A percentile compares a stretch with the other conserved stretches of the same genome.
These are phyloP conservation scores for Phytophthora agathidicida DNA, from an alignment of 352 stramenopile species.

Conservation along the genomic window DNA sequence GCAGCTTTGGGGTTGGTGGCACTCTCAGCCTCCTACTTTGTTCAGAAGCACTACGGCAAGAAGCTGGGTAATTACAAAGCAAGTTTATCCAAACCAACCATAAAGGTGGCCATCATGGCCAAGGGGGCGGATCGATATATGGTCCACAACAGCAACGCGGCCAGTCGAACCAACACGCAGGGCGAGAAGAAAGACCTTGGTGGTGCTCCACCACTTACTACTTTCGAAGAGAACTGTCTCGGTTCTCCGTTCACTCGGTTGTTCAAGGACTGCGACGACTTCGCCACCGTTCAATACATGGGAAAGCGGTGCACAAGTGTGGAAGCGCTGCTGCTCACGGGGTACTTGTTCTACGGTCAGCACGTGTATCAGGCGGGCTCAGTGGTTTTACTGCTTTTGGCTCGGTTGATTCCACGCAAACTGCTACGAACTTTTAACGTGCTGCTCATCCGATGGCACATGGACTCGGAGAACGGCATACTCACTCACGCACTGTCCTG, in stretches of 20 bases:
- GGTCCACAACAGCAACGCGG: slow-evolving; percentile 9
- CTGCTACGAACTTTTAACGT: slow-evolving; percentile 31
- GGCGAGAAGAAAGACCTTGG: not conserved
- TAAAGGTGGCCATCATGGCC: slow-evolving; percentile 17
- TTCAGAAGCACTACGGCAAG: slow-evolving; percentile 25
- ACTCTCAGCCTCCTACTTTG: slow-evolving; percentile 15
- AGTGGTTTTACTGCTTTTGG: slow-evolving; percentile 18
- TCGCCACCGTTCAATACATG: slow-evolving; percentile 20
- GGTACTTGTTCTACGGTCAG: slow-evolving; percentile 25
- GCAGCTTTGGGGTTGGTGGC: slow-evolving; percentile 6
- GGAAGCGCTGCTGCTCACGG: slow-evolving; percentile 19
- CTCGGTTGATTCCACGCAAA: slow-evolving; percentile 11
- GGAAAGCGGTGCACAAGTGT: slow-evolving; percentile 23
- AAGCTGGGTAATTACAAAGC: not conserved
- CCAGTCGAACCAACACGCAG: not conserved
- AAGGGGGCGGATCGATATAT: slow-evolving; percentile 22
- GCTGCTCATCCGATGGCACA: slow-evolving; percentile 17
- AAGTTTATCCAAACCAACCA: not conserved
- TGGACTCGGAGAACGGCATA: slow-evolving; percentile 8
- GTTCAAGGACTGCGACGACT: slow-evolving; percentile 32
- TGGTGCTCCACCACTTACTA: not conserved
- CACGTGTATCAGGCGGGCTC: slow-evolving; percentile 17
- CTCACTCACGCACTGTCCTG: slow-evolving; percentile 19
- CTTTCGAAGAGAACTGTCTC: slow-evolving; percentile 24
- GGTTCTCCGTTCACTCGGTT: slow-evolving; percentile 16